Evolutionary conservation across 257 asterid species (phyloP).

Genomic region (Schizonepeta tenuifolia): DNA sequence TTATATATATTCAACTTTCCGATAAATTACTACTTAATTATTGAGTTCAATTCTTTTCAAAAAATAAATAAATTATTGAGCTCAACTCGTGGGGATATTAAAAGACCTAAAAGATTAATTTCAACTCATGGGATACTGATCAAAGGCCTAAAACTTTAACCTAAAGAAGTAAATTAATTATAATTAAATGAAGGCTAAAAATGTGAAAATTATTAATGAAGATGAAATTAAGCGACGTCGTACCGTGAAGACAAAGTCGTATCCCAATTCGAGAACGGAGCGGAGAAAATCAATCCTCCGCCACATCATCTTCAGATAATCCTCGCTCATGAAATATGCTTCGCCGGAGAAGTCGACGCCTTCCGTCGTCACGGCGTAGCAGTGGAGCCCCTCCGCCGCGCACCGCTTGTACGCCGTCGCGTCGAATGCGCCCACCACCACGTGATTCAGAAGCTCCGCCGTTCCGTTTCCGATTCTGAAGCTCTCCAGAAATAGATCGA

Average conservation of each 20-base stretch:
- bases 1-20: no score
- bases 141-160: no score
- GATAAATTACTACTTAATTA: no score
- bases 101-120: no score
- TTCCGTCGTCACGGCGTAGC: slow-evolving; percentile 51
- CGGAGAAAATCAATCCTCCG: slow-evolving; percentile 56
- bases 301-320: slow-evolving; percentile 72
- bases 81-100: no score
- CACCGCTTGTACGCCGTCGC: slow-evolving; percentile 59
- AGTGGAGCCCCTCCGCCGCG: slow-evolving; percentile 40
- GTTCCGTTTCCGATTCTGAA: slow-evolving; percentile 65
- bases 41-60: no score
- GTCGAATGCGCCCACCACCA: slow-evolving; percentile 60
- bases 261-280: slow-evolving; percentile 52
- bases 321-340: slow-evolving; percentile 52
- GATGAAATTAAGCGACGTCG: no score
- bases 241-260: slow-evolving; percentile 65
- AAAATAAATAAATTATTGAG: no score
- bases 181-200: no score
- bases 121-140: no score
- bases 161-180: no score
- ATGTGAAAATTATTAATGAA: no score
- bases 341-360: slow-evolving; percentile 62
- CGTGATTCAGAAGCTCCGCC: slow-evolving; percentile 43
- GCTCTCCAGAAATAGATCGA: slow-evolving; percentile 64